These are phyloP conservation scores for Aphanoascus verrucosus DNA, from an alignment of 2,329 filamentous ascomycete genomes.

Conservation along the genomic window DNA sequence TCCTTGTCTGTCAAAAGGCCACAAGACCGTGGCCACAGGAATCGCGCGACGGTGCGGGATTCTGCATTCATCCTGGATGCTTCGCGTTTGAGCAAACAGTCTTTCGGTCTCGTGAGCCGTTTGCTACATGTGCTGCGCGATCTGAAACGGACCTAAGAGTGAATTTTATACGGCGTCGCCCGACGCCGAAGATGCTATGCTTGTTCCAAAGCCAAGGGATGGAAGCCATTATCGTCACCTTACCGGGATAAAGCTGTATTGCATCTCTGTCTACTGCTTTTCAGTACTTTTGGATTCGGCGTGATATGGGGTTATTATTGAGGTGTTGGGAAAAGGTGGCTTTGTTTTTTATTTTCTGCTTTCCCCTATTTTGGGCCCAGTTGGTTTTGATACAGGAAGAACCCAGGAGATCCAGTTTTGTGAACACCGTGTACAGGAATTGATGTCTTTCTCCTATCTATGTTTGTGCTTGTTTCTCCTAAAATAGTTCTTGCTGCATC, in stretches of 20 bases:
- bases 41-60: not conserved
- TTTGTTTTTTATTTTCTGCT: not conserved
- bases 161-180: constrained; percentile 1
- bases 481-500: constrained; percentile 1
- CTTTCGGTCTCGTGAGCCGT: not conserved
- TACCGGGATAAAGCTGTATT: not conserved
- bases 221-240: not conserved
- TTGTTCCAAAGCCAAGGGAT: not conserved
- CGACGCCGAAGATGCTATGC: not conserved
- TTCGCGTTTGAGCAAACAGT: not conserved
- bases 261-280: not conserved
- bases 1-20: not conserved
- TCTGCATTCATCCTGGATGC: not conserved
- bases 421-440: constrained; percentile 7
- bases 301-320: not conserved
- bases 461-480: not conserved
- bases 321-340: constrained; percentile 9
- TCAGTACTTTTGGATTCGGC: not conserved
- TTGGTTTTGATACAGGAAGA: not conserved
- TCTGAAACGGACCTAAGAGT: not conserved
- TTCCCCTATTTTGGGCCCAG: not conserved
- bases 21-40: constrained; percentile 1
- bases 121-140: not conserved
- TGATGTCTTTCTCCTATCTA: not conserved
- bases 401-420: not conserved